Evolutionary conservation across 164 flowering plant species (phyloP), one percentile per base, ranked within the genome.

Genomic region (Litsea cubeba): DNA sequence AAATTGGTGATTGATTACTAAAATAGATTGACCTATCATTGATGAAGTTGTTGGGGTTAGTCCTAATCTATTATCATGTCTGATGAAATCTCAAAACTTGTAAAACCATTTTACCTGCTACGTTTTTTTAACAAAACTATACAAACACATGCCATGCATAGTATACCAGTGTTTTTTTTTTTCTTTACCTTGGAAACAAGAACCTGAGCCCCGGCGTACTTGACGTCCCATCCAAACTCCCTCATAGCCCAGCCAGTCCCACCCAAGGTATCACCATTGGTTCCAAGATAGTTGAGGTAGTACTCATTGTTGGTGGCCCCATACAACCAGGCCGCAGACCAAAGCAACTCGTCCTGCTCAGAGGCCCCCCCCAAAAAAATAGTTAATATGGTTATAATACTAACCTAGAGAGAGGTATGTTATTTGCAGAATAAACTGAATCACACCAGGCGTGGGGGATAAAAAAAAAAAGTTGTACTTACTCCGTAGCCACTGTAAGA

Each of bases 181-280:
- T 35, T 7, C 10, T 35, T 70, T 49, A 93, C 98, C 97, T 90
- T 91, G 75, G 98, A 84, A 30, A 83, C 97, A 24, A 95, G 93
- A 72, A 92, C 93, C 73, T 95, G 98, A 17, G 84, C 98, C 10
- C 98, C 98, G 58, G 97, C 91, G 68, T 91, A 95, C 82, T 95
- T 95, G 23, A 88, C 97, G 77, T 95, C 99, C 99, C 99, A 95
- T 2, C 99, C 87, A 46, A 95, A 95, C 79, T 95, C 97, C 24
- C 86, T 90, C 95, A 91, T 91, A 35, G 87, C 75, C 99, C 98
- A 90, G n/a, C 94, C 94, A 24, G 97, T 95, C 78, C 97, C 99
- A 64, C 97, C 99, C 84, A 95, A 71, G 1, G 94, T 75, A 68
- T 93, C 88, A 7, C 89, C 97, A 81, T 95, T 93, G 32, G 76